phyloP scores from a whole-genome alignment of 805 yeast genomes.

The Candida montana region DNA sequence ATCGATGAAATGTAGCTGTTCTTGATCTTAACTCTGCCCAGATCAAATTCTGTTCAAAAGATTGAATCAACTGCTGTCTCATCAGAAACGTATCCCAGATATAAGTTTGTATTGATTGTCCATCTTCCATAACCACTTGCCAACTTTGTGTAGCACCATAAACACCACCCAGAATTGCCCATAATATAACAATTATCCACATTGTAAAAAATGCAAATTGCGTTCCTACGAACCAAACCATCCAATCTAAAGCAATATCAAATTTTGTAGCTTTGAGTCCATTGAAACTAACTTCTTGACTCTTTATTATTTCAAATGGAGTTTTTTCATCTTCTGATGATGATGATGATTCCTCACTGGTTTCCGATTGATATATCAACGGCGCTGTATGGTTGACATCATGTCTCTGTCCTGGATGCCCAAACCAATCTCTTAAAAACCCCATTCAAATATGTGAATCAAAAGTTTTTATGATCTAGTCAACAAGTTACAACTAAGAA shows the following conservation, averaged over 20 bases:
- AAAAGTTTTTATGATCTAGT: no score
- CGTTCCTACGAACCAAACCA: conserved; percentile 9
- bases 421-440: conserved; percentile 5
- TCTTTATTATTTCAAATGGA: not conserved
- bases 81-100: conserved; percentile 10
- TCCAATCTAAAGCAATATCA: conserved; percentile 7
- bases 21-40: conserved; percentile 10
- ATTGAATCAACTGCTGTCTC: conserved; percentile 11
- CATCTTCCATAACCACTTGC: conserved; percentile 10
- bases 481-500: no score
- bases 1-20: conserved; percentile 4
- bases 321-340: not conserved
- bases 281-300: conserved; percentile 8
- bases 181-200: conserved; percentile 5
- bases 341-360: not conserved
- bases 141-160: conserved; percentile 4
- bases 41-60: conserved; percentile 7
- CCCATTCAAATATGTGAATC: no score
- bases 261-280: conserved; percentile 9
- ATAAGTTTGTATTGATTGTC: conserved; percentile 10
- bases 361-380: not conserved
- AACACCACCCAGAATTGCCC: conserved; percentile 5
- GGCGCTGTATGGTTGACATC: conserved; percentile 1
- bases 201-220: conserved; percentile 3
- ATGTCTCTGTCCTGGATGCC: conserved; percentile 5